phyloP scores from a whole-genome alignment of 2,329 filamentous ascomycete genomes.

The Fusarium lateritium region DNA sequence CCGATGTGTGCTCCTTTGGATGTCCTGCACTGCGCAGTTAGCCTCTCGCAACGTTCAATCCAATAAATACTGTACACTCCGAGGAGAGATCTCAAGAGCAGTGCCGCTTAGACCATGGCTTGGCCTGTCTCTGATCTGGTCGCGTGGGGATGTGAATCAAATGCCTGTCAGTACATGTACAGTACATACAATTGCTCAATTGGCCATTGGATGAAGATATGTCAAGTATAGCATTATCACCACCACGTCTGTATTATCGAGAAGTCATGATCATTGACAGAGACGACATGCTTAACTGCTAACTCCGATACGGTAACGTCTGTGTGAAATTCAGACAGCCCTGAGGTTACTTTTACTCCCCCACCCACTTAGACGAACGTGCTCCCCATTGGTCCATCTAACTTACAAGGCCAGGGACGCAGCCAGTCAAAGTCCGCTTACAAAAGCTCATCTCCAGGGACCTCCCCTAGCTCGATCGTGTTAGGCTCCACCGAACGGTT shows the following conservation, averaged over 20 bases:
- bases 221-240: not conserved
- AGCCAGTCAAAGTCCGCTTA: slow-evolving; percentile 28
- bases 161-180: slow-evolving; percentile 5
- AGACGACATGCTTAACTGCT: not conserved
- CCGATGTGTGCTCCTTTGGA: not conserved
- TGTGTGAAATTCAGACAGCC: slow-evolving; percentile 21
- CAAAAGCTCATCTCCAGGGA: slow-evolving; percentile 31
- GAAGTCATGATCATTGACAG: slow-evolving; percentile 4
- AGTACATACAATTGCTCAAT: slow-evolving; percentile 7
- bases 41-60: not conserved
- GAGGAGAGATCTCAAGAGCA: slow-evolving; percentile 8
- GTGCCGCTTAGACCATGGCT: slow-evolving; percentile 12
- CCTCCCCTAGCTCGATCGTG: slow-evolving; percentile 38
- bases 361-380: slow-evolving; percentile 7
- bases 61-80: not conserved
- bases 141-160: slow-evolving; percentile 9
- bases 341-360: slow-evolving; percentile 22
- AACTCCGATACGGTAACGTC: not conserved
- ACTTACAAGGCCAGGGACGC: slow-evolving; percentile 31
- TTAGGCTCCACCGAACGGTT: slow-evolving; percentile 25
- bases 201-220: slow-evolving; percentile 3
- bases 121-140: slow-evolving; percentile 19
- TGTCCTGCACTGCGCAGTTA: not conserved
- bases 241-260: not conserved
- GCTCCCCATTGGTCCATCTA: slow-evolving; percentile 31